Evolutionary conservation across 805 yeast species (phyloP).

Genomic region (Dipodascus geniculatus): DNA sequence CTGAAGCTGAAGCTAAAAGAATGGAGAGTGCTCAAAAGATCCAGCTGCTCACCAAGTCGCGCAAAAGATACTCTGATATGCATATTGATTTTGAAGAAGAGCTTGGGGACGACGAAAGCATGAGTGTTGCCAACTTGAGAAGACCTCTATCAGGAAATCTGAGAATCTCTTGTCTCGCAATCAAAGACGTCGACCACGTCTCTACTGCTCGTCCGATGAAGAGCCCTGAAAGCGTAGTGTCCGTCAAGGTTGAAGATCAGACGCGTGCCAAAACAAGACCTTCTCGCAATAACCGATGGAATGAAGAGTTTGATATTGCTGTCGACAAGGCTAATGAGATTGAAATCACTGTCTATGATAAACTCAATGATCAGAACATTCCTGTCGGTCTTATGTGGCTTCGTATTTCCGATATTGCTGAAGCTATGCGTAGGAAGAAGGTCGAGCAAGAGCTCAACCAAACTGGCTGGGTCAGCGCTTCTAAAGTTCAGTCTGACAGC

Average conservation of each 20-base stretch:
- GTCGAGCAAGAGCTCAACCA: conserved; percentile 60
- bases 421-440: conserved; percentile 84
- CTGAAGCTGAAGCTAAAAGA: conserved; percentile 82
- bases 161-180: conserved; percentile 57
- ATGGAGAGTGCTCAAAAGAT: conserved; percentile 78
- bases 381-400: conserved; percentile 95
- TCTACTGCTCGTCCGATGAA: conserved; percentile 71
- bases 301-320: conserved; percentile 67
- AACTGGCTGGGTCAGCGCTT: conserved; percentile 83
- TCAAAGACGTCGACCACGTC: conserved; percentile 86
- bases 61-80: conserved; percentile 83
- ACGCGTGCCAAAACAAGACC: conserved; percentile 65
- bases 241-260: conserved; percentile 80
- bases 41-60: conserved; percentile 67
- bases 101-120: conserved; percentile 48
- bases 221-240: conserved; percentile 67
- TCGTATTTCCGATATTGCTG: conserved; percentile 80
- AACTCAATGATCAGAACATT: conserved; percentile 47
- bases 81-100: conserved; percentile 54
- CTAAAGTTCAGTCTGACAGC: conserved; percentile 26
- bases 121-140: conserved; percentile 60
- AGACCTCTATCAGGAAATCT: conserved; percentile 77
- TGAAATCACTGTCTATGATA: conserved; percentile 80
- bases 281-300: conserved; percentile 69
- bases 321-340: conserved; percentile 89